Conservation (phyloP, 352 stramenopile genomes). For the Ophiocytium majus region DNA sequence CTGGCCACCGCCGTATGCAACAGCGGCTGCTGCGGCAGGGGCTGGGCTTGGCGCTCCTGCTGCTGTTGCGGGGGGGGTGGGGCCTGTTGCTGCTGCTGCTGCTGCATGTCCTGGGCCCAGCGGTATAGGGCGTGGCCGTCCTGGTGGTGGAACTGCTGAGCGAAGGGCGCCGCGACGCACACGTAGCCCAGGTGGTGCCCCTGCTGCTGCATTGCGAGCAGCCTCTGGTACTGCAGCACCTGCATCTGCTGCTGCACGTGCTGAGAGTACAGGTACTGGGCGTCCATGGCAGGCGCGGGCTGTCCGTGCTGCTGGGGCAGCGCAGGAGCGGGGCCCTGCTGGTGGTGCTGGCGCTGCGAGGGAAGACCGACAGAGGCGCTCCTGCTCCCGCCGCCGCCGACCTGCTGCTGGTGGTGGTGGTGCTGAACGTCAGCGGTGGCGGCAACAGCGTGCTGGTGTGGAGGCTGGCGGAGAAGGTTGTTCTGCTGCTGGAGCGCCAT, state of each 20-base stretch:
- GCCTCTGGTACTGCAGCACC: not conserved
- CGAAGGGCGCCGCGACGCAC: not conserved
- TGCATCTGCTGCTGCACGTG: not conserved
- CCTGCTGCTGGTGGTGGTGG: too few relatives aligned
- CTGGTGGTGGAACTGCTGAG: not conserved
- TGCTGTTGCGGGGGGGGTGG: not conserved
- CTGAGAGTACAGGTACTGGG: not conserved
- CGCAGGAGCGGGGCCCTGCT: too few relatives aligned
- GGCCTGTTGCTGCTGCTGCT: not conserved
- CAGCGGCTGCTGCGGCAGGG: too few relatives aligned
- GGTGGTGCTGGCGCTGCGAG: too few relatives aligned
- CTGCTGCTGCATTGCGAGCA: not conserved
- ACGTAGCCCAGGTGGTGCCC: not conserved
- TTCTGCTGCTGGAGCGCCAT: too few relatives aligned
- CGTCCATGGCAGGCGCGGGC: not conserved
- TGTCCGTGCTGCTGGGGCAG: not conserved
- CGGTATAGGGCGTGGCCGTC: not conserved
- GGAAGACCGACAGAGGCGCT: too few relatives aligned
- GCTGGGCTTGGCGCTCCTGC: not conserved
- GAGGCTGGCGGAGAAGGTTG: too few relatives aligned
- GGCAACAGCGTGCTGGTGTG: too few relatives aligned
- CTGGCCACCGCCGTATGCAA: too few relatives aligned
- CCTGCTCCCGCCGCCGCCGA: too few relatives aligned
- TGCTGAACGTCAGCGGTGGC: too few relatives aligned
- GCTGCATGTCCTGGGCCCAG: not conserved